Percentiles rank a stretch among this genome's conserved stretches.
Evolutionary conservation across 192 early-diverging fungal genomes (phyloP).

Genomic region (Entomortierella beljakovae): DNA sequence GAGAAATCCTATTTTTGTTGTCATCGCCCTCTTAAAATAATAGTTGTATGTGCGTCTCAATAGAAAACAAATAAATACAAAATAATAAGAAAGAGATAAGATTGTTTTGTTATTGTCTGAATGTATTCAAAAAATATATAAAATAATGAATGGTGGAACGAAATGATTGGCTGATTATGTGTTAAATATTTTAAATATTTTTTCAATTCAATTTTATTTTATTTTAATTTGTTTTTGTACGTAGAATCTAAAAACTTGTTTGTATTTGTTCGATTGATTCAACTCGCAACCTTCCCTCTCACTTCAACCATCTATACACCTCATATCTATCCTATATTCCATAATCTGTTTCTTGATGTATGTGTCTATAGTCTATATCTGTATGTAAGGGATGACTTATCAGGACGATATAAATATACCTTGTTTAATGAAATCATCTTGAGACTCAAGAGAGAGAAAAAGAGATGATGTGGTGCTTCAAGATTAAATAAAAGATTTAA

Average conservation of each 20-base stretch:
- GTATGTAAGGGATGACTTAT: no score
- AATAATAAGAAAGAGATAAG: slow-evolving; percentile 6
- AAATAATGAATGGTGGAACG: background rate
- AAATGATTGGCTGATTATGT: slow-evolving; percentile 10
- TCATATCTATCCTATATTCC: no score
- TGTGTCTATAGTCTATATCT: no score
- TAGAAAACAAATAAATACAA: background rate
- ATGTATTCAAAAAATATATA: background rate
- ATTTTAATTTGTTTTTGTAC: background rate
- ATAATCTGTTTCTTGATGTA: no score
- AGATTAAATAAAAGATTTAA: no score
- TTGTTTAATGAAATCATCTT: no score
- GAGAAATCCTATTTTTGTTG: slow-evolving; percentile 37
- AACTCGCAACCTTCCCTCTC: background rate
- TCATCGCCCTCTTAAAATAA: slow-evolving; percentile 4
- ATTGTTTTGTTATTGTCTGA: slow-evolving; percentile 3
- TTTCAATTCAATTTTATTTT: background rate
- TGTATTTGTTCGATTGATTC: background rate
- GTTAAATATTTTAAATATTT: background rate
- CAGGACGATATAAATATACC: no score
- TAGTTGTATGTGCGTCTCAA: background rate
- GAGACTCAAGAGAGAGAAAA: no score
- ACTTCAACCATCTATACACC: background rate
- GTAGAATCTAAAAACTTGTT: slow-evolving; percentile 4
- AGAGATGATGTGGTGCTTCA: no score